Evolutionary conservation across 1,284 basidiomycete species (phyloP).

Genomic region (Ceratobasidium sp.): DNA sequence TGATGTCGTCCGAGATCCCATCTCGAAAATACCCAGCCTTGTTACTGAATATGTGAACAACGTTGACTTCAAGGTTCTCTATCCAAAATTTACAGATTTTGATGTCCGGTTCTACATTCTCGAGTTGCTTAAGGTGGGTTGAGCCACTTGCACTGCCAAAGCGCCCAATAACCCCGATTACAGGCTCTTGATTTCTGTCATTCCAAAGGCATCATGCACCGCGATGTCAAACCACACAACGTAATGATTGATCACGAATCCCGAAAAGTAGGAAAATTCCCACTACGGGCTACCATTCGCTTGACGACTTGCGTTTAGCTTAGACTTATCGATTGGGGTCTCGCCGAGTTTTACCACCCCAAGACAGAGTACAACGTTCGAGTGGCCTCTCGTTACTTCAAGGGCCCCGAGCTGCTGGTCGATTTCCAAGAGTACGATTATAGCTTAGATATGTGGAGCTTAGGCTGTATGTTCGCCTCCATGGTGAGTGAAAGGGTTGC

Average conservation of each 20-base stretch:
- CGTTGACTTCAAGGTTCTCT: slow-evolving; percentile 97
- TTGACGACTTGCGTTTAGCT: slow-evolving; percentile 61
- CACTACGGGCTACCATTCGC: not conserved
- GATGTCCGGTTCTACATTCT: slow-evolving; percentile 98
- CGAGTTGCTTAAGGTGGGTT: slow-evolving; percentile 88
- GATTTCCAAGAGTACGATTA: slow-evolving; percentile 99
- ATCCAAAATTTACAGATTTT: slow-evolving; percentile 93
- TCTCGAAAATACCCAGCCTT: slow-evolving; percentile 96
- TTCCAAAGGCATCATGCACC: slow-evolving; percentile 98
- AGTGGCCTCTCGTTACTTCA: slow-evolving; percentile 97
- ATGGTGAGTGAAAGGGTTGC: slow-evolving; percentile 73
- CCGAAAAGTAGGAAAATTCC: slow-evolving; percentile 72
- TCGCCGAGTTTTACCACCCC: slow-evolving; percentile 99
- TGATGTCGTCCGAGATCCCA: slow-evolving; percentile 93
- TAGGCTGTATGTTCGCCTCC: slow-evolving; percentile 99
- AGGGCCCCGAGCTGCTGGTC: slow-evolving; percentile 95
- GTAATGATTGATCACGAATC: slow-evolving; percentile 99
- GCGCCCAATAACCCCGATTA: not conserved
- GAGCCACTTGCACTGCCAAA: slow-evolving; percentile 12
- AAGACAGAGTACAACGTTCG: slow-evolving; percentile 98
- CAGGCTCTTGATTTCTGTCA: slow-evolving; percentile 98
- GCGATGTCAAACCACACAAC: slow-evolving; percentile 99
- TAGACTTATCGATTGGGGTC: slow-evolving; percentile 97
- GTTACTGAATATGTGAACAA: slow-evolving; percentile 99
- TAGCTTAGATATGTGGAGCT: slow-evolving; percentile 97